Base-by-base conservation (phyloP, 257 asterid species). In the Buddleja alternifolia region DNA sequence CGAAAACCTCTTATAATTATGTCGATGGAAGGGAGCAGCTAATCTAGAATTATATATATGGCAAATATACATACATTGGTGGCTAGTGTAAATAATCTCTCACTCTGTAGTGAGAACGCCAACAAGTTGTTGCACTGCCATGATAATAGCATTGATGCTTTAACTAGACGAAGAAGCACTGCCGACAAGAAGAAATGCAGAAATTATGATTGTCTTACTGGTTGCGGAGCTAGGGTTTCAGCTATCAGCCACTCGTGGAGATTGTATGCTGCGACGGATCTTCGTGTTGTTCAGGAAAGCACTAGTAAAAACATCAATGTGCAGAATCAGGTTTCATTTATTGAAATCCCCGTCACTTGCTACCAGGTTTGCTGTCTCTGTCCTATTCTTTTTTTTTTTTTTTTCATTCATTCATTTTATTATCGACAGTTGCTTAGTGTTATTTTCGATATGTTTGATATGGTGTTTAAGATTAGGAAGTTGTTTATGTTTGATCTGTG, bases 321-420 rank as follows among this genome's bases (percentile, higher is more conserved):
- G 32, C 66, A 68, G 71, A 71, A 59, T 63, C 83, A 70, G 76
- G 61, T 59, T 37, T 79, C 88, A 9, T 69, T 70, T 15, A 75
- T 87, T 10, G 95, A 93, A 79, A 85, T 93, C 75, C 99, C 96
- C 17, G 93, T 87, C 86, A 85, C 96, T 50, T 90, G 99, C 85
- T 93, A 88, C 75, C 95, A 90, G 97, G 97, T 88, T 45, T 42
- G 52, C 52, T 39, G 12, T 52, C 55, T 25, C 25, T 10, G 25
- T 8, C 14, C 14, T 23, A 17, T 64, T 48, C 9, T n/a, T 3
- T 36, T 55, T 20, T 29, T 9, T 57, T 16, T 40, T 10, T 1
- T 20, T 50, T 56, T 29, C 15, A 0, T 32, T 12, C 36, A 17
- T 23, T 17, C n/a, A n/a, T n/a, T n/a, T n/a, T n/a, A n/a, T n/a